Base-by-base conservation (phyloP, 257 asterid species). In the Oldenlandia corymbosa region DNA sequence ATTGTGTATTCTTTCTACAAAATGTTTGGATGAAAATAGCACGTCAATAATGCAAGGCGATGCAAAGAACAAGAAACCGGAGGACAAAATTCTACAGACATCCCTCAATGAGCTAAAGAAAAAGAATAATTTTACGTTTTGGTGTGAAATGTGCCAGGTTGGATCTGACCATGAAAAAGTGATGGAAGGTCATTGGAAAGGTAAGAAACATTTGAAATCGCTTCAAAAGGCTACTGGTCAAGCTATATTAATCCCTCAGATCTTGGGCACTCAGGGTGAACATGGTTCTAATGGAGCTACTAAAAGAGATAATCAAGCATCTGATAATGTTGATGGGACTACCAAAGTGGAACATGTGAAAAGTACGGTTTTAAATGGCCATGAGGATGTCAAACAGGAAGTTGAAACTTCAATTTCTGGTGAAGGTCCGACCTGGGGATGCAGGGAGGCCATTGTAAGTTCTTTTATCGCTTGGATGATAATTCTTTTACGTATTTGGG, bases 61-160 rank as follows among this genome's bases (percentile, higher is more conserved):
- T 23, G 66, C 13, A 8, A 43, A 36, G 27, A 27, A 57, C 2
- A 67, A 66, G 18, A 50, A 63, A 52, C 20, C 46, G 30, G 47
- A 58, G 68, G 67, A 62, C 54, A n/a, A n/a, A n/a, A n/a, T n/a
- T n/a, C n/a, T n/a, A 59, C 64, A 51, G 54, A 51, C 66, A 28
- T 64, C 28, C 43, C 16, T n/a, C 20, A 52, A 64, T 58, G 56
- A 7, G 54, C 50, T 5, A 60, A 53, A 17, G 56, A 60, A 57
- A 64, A 74, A 69, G 72, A 68, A 49, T 27, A 14, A 4, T 6
- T 53, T 0, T 34, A 70, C 2, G 43, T 75, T 72, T 70, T 83
- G 87, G 90, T 88, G 95, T 34, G 82, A 80, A 54, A 55, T 74
- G 32, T 88, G 95, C 78, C 60, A 73, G 68, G 67, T 81, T 31